Evolutionary conservation across 768 basidiomycete species (phyloP), one percentile per base, ranked within the genome.

Genomic region (Pulveroboletus sp.): DNA sequence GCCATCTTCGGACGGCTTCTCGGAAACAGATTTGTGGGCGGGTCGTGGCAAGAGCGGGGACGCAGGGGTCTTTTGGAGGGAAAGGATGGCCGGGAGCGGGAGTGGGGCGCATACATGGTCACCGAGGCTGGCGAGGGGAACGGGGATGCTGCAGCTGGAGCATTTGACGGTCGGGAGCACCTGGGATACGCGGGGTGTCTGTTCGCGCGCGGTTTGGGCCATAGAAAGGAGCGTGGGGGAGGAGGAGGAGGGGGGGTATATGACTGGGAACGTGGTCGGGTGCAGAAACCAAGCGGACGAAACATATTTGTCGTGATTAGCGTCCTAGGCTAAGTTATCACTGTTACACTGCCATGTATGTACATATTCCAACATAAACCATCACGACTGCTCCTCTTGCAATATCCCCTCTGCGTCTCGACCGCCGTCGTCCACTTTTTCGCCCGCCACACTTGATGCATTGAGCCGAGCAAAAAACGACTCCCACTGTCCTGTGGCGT

Each of bases 81-180:
- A 56, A 52, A 54, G 66, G 32, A 61, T 60, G 14, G 67, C 61
- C 40, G 80, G 75, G 10, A 74, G 62, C 16, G 82, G 74, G 2
- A 78, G 75, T 10, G 74, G 66, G 6, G 73, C 55, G 66, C 93
- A 97, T 62, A 82, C 72, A 63, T 95, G 93, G 52, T 90, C 87
- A 32, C 82, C 82, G 31, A 95, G 81, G 39, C 83, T 75, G 40
- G 76, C 70, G 31, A 95, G 74, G 27, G 87, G 82, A 33, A 97
- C 87, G 1, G 78, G 80, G 9, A 72, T 70, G 57, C 72, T 71
- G 64, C 93, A 97, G 25, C 72, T 85, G 3, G 90, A 90, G 67
- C 93, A 97, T 65, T 87, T 94, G 51, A 94, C 85, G 3, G 83
- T 75, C 6, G 93, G 90, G 10, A 95, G 74, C 41, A 85, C 66